Evolutionary conservation across 1,284 basidiomycete species (phyloP), one percentile per base, ranked within the genome.

Genomic region (Fomitiporia mediterranea): DNA sequence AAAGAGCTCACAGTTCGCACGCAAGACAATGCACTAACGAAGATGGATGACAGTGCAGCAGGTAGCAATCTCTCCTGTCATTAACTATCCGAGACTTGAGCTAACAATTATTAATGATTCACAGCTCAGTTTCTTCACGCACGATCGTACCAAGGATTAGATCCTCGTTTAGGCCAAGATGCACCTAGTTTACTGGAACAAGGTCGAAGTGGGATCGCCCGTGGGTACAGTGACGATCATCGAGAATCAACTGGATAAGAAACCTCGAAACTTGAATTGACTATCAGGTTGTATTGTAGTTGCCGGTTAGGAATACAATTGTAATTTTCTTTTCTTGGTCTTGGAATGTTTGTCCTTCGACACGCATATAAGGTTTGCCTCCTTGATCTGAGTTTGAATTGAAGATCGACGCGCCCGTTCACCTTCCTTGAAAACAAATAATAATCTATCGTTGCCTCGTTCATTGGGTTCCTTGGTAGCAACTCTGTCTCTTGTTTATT

Each of bases 141-240:
- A 23, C 77, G 94, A 27, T 82, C 81, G 0, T 99, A 90, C 73
- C 82, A 80, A 55, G 97, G 96, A 0, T 74, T 99, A 9, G 95
- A 98, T 62, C 75, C 82, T 27, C 78, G 90, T 8, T 66, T 89
- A 13, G 94, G 93, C 0, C 73, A 89, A 68, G 91, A 96, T 65
- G 81, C 78, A 7, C 94, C 95, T 0, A 83, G 89, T 59, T 66
- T 84, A 46, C 72, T 99, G 53, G 92, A 98, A 71, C 86, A 96
- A 69, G 96, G 93, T 1, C 75, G 92, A 56, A 90, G 80, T 62
- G 96, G 96, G 3, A 90, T 97, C 50, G 94, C 96, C 30, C 81
- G 87, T 61, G 91, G 89, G 3, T 98, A 99, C 68, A 73, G 78
- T 27, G 81, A 84, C 56, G 81, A 54, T 39, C 53, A 47, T 17